A percentile compares a stretch with the other conserved stretches of the same genome.
Conservation (phyloP, 192 early-diverging fungal species). For the Podila minutissima region DNA sequence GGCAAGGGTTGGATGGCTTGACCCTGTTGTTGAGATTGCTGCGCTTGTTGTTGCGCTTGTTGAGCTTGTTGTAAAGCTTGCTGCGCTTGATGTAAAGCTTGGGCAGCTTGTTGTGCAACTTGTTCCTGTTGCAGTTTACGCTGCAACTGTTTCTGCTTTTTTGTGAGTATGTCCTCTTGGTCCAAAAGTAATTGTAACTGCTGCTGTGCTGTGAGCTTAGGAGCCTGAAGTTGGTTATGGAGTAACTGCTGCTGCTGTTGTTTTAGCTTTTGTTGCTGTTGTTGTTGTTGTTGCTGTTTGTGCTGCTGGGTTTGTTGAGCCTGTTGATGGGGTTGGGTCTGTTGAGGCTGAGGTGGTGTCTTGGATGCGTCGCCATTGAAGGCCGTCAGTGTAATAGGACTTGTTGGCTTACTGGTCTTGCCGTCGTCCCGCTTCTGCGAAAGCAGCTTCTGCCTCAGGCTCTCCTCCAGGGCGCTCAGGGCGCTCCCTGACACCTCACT, state of each 20-base stretch:
- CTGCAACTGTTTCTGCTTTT: not conserved
- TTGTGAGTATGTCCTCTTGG: not conserved
- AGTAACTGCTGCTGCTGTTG: too few relatives aligned
- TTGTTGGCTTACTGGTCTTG: not conserved
- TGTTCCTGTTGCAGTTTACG: not conserved
- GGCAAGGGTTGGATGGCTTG: not conserved
- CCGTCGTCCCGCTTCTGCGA: not conserved
- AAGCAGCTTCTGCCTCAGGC: not conserved
- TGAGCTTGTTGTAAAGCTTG: not conserved
- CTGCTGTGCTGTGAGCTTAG: too few relatives aligned
- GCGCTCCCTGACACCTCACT: not conserved
- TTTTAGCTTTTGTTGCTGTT: too few relatives aligned
- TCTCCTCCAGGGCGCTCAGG: not conserved
- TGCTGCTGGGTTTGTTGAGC: too few relatives aligned
- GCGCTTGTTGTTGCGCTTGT: not conserved
- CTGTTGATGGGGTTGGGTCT: not conserved
- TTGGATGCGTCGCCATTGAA: not conserved
- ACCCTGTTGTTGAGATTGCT: not conserved
- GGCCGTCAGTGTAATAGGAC: not conserved
- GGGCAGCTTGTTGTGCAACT: not conserved
- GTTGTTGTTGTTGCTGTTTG: too few relatives aligned
- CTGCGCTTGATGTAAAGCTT: not conserved
- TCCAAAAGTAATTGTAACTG: not conserved
- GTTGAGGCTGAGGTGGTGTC: not conserved
- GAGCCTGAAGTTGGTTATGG: too few relatives aligned